Evolutionary conservation across 2,329 filamentous ascomycete species (phyloP).

Genomic region (Cytospora leucostoma): DNA sequence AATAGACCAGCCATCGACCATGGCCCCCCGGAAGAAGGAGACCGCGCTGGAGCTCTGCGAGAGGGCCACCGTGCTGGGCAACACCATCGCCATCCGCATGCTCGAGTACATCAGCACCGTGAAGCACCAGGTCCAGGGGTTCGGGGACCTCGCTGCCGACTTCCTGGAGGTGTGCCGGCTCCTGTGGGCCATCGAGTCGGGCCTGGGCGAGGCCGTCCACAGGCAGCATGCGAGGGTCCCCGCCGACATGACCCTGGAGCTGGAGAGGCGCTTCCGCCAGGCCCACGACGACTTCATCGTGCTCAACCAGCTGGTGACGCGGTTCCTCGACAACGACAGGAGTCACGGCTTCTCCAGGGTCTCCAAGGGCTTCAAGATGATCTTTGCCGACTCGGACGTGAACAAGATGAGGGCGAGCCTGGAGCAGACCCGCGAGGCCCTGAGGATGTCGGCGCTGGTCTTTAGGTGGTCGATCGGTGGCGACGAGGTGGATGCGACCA

Average conservation of each 20-base stretch:
- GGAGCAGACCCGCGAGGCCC: slow-evolving; percentile 58
- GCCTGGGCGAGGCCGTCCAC: slow-evolving; percentile 55
- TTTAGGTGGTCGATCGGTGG: slow-evolving; percentile 67
- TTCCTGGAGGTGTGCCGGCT: slow-evolving; percentile 68
- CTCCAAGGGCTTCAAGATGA: slow-evolving; percentile 62
- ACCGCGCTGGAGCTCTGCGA: slow-evolving; percentile 53
- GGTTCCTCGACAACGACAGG: slow-evolving; percentile 63
- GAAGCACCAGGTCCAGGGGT: slow-evolving; percentile 55
- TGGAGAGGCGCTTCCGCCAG: slow-evolving; percentile 64
- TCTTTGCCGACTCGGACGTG: slow-evolving; percentile 64
- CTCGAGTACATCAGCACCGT: slow-evolving; percentile 63
- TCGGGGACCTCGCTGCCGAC: slow-evolving; percentile 62
- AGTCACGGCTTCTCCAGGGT: slow-evolving; percentile 62
- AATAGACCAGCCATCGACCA: slow-evolving; percentile 14
- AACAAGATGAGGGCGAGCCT: slow-evolving; percentile 60
- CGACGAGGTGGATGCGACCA: slow-evolving; percentile 58
- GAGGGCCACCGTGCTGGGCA: slow-evolving; percentile 60
- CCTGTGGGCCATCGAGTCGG: slow-evolving; percentile 68
- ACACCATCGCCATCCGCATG: slow-evolving; percentile 65
- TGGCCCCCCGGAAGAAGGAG: slow-evolving; percentile 35
- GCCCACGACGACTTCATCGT: slow-evolving; percentile 63
- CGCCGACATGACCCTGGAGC: slow-evolving; percentile 61
- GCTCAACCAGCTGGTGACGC: slow-evolving; percentile 63
- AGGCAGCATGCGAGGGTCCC: slow-evolving; percentile 56
- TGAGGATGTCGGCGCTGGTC: slow-evolving; percentile 64